phyloP scores from a whole-genome alignment of 2,329 filamentous ascomycete genomes.

The Botrytis aclada region DNA sequence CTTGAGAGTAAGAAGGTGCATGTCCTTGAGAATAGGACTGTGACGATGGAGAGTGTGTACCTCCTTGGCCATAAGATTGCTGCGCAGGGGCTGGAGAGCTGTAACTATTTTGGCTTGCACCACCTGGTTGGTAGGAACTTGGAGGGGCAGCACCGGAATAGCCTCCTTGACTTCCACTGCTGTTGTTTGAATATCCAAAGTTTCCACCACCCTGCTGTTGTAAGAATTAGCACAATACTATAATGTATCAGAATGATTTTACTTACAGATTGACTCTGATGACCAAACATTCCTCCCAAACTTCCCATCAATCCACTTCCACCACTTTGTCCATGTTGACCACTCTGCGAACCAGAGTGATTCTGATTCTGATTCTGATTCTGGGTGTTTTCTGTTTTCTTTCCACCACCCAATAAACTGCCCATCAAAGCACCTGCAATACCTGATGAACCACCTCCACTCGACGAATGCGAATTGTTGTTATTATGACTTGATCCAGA shows the following conservation, averaged over 20 bases:
- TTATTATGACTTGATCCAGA: conserved; percentile 27
- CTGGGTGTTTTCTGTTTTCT: conserved; percentile 39
- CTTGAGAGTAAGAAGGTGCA: conserved; percentile 8
- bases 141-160: conserved; percentile 63
- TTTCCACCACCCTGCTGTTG: conserved; percentile 46
- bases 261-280: conserved; percentile 29
- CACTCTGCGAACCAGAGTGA: conserved; percentile 39
- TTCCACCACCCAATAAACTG: conserved; percentile 54
- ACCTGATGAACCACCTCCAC: conserved; percentile 33
- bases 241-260: background rate
- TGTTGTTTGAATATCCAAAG: conserved; percentile 60
- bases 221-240: conserved; percentile 25
- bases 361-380: conserved; percentile 37
- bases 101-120: conserved; percentile 25
- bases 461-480: conserved; percentile 32
- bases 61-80: conserved; percentile 10
- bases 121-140: conserved; percentile 52
- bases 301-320: conserved; percentile 32
- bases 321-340: conserved; percentile 34
- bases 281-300: conserved; percentile 35
- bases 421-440: conserved; percentile 45
- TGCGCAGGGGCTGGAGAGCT: conserved; percentile 23
- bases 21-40: conserved; percentile 21
- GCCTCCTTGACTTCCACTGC: conserved; percentile 45
- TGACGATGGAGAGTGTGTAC: conserved; percentile 14